A percentile compares a stretch with the other conserved stretches of the same genome.
Conservation (phyloP, 1,284 basidiomycete species). For the Pseudozyma pruni region DNA sequence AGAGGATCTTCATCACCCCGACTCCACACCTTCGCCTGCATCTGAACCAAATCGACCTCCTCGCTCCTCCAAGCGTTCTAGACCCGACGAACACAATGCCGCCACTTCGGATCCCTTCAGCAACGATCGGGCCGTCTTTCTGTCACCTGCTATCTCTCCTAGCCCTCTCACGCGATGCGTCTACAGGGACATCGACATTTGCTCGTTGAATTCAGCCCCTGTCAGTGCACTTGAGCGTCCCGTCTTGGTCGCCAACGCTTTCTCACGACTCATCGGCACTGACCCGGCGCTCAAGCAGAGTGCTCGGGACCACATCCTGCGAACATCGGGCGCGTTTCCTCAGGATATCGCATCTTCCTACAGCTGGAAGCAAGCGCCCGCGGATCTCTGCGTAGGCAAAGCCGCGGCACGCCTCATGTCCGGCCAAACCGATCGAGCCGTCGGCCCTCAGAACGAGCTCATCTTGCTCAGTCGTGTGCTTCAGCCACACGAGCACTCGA, state of each 20-base stretch:
- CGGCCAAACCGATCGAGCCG: conserved; percentile 4
- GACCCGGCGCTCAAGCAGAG: conserved; percentile 20
- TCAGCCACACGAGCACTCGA: conserved; percentile 21
- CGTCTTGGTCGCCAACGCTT: conserved; percentile 22
- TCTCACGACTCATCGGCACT: conserved; percentile 38
- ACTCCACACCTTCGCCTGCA: conserved; percentile 17
- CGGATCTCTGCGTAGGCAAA: conserved; percentile 32
- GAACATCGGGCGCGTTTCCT: conserved; percentile 17
- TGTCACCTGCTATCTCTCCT: conserved; percentile 36
- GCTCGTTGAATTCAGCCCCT: conserved; percentile 18
- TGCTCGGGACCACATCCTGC: conserved; percentile 30
- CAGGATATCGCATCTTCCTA: background rate
- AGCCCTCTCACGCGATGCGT: conserved; percentile 26
- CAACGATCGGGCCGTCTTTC: conserved; percentile 43
- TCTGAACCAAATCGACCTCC: conserved; percentile 15
- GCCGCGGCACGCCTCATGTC: conserved; percentile 29
- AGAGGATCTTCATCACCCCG: conserved; percentile 12
- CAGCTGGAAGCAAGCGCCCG: conserved; percentile 23
- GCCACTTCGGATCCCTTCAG: conserved; percentile 15
- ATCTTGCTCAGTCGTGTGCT: conserved; percentile 15
- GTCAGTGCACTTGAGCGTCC: conserved; percentile 23
- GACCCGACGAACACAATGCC: conserved; percentile 11
- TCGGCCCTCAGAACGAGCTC: conserved; percentile 17
- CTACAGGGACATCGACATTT: conserved; percentile 39
- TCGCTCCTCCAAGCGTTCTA: conserved; percentile 23